phyloP scores from a whole-genome alignment of 176 grass and related monocot species.

The Aegilops tauschii region DNA sequence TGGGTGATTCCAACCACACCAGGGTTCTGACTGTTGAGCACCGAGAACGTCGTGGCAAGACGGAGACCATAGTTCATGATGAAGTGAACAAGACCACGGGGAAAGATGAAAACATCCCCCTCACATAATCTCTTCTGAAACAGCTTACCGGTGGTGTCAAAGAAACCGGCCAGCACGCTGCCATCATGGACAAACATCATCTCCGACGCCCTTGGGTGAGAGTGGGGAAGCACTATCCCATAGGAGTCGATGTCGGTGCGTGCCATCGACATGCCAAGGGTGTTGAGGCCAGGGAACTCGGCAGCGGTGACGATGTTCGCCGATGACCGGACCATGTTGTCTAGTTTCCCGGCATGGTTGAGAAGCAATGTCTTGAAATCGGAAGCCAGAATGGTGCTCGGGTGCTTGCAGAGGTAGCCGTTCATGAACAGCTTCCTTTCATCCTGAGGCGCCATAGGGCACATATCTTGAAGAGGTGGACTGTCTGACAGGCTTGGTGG shows the following conservation, averaged over 20 bases:
- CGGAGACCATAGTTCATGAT: conserved; percentile 30
- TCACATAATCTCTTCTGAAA: conserved; percentile 45
- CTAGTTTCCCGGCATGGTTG: too few species aligned
- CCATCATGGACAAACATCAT: conserved; percentile 53
- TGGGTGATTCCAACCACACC: conserved; percentile 41
- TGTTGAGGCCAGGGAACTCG: conserved; percentile 61
- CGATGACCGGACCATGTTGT: conserved; percentile 34
- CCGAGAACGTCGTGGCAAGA: conserved; percentile 19
- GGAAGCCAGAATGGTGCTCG: conserved; percentile 35
- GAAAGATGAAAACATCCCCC: conserved; percentile 56
- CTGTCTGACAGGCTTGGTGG: conserved; percentile 19
- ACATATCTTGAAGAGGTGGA: conserved; percentile 50
- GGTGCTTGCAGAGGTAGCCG: conserved; percentile 53
- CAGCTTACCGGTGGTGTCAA: conserved; percentile 37
- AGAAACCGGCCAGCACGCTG: conserved; percentile 42
- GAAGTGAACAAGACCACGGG: conserved; percentile 47
- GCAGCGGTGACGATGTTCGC: conserved; percentile 46
- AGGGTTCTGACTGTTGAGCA: conserved; percentile 59
- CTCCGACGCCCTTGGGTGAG: conserved; percentile 50
- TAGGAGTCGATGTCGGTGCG: conserved; percentile 18
- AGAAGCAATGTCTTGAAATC: conserved; percentile 58
- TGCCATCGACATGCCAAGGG: conserved; percentile 43
- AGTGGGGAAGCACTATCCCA: conserved; percentile 33
- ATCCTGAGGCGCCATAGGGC: conserved; percentile 40
- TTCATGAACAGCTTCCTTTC: conserved; percentile 51